Evolutionary conservation across 495 filamentous ascomycete species (phyloP).

Genomic region (Daldinia grandis): DNA sequence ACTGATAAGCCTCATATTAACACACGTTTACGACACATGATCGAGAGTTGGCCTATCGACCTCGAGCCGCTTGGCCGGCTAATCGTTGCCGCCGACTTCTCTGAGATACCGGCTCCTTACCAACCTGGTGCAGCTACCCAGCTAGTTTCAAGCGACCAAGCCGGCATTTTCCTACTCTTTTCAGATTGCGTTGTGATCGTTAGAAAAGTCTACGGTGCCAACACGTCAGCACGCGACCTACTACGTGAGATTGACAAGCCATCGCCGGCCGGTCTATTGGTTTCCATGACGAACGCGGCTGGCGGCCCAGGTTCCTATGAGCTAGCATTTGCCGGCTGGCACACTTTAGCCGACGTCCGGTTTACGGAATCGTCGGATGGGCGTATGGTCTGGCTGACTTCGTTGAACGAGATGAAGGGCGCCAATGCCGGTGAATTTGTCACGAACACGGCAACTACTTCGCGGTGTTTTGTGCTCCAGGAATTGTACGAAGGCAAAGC

Average conservation of each 20-base stretch:
- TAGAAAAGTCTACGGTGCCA: conserved; percentile 67
- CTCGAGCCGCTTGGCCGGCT: conserved; percentile 79
- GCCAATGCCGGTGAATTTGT: conserved; percentile 56
- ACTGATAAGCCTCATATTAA: conserved; percentile 74
- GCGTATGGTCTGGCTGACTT: conserved; percentile 74
- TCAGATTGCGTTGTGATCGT: conserved; percentile 81
- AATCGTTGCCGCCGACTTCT: conserved; percentile 83
- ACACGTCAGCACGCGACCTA: conserved; percentile 76
- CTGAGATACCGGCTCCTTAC: conserved; percentile 81
- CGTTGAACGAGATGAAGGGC: conserved; percentile 64
- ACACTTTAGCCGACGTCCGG: conserved; percentile 72
- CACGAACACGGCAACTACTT: conserved; percentile 58
- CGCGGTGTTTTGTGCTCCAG: conserved; percentile 70
- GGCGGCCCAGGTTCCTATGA: conserved; percentile 64
- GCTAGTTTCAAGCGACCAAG: conserved; percentile 47
- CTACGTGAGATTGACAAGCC: conserved; percentile 84
- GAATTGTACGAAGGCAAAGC: conserved; percentile 84
- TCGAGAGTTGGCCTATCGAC: conserved; percentile 80
- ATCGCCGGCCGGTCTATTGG: conserved; percentile 63
- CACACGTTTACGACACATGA: conserved; percentile 74
- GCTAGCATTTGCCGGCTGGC: conserved; percentile 76
- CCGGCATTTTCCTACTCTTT: conserved; percentile 84
- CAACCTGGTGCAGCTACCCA: conserved; percentile 44
- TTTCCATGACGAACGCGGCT: conserved; percentile 63
- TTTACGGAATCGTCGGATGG: conserved; percentile 82